Percentiles rank a stretch among this genome's conserved stretches.
Conservation (phyloP, 2,329 filamentous ascomycete genomes). For the Dactylellina cionopaga region DNA sequence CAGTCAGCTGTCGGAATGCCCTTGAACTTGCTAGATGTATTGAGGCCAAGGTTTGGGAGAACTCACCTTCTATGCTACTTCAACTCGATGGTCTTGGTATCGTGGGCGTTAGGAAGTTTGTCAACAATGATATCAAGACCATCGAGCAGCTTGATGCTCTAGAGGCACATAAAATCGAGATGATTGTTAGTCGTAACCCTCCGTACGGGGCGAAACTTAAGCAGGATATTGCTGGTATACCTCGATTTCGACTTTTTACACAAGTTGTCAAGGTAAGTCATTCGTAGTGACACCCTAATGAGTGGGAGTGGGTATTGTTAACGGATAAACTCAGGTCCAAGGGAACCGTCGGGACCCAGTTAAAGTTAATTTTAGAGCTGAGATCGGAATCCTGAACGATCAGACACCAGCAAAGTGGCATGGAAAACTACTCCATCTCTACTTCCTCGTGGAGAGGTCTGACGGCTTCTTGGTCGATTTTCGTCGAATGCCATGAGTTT, state of each 20-base stretch:
- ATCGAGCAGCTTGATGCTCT: slow-evolving; percentile 75
- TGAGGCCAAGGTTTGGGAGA: slow-evolving; percentile 81
- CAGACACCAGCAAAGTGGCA: slow-evolving; percentile 71
- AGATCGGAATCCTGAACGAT: slow-evolving; percentile 77
- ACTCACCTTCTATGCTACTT: slow-evolving; percentile 79
- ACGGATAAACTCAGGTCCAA: slow-evolving; percentile 59
- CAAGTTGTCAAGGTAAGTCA: slow-evolving; percentile 63
- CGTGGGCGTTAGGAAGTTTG: slow-evolving; percentile 78
- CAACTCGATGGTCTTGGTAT: slow-evolving; percentile 83
- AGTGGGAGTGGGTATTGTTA: slow-evolving; percentile 61
- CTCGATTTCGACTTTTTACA: slow-evolving; percentile 70
- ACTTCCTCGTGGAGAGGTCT: slow-evolving; percentile 77
- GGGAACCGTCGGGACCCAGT: slow-evolving; percentile 63
- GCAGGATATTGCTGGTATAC: slow-evolving; percentile 75
- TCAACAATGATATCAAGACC: slow-evolving; percentile 74
- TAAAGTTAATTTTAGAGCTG: slow-evolving; percentile 71
- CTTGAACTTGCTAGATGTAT: slow-evolving; percentile 82
- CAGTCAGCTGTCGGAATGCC: slow-evolving; percentile 72
- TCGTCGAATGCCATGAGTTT: slow-evolving; percentile 66
- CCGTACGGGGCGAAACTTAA: slow-evolving; percentile 80
- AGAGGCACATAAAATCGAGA: slow-evolving; percentile 79
- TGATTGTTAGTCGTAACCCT: slow-evolving; percentile 78
- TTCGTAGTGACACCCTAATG: background rate
- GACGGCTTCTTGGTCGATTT: slow-evolving; percentile 77
- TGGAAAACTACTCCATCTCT: slow-evolving; percentile 73